Base-by-base conservation (phyloP, 2,329 filamentous ascomycete genomes). In the Verticillium nonalfalfae region DNA sequence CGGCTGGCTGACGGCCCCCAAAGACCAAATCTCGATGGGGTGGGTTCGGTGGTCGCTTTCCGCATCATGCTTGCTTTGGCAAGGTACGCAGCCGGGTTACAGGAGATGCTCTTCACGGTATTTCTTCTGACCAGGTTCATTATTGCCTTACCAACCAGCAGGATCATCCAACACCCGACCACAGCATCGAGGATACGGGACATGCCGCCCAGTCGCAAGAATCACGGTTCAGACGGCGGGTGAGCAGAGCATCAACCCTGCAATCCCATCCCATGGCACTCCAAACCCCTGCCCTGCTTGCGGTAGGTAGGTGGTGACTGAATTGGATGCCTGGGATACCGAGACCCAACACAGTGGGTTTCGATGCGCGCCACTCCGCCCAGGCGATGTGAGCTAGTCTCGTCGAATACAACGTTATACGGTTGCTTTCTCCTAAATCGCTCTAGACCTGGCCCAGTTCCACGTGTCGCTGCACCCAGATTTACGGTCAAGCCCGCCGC, bases 341-440 rank as follows among this genome's bases (percentile, higher is more conserved):
- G 11, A 38, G 58, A 61, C 63, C 63, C 63, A 58, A 57, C 59
- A 57, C 59, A 38, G 61, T 57, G 63, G 63, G 58, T 60, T 64
- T 61, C 59, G 59, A 60, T 33, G 40, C 52, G 56, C 63, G 63
- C 63, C 63, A 64, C 59, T 55, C 61, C 59, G 61, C 61, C 40
- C 39, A 35, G 34, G 33, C 58, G 54, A 62, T 33, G 33, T 57
- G 54, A 57, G 60, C 60, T 61, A 50, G 60, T 50, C 2, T 50
- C 55, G 50, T 52, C 50, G 39, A 52, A 59, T 34, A 52, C 56
- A 33, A 58, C 56, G 39, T 36, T 50, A 31, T n/a, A 55, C 45
- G 45, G 45, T 52, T 54, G 55, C 55, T 34, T 56, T 39, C 58
- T 55, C 18, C 39, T 40, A 59, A 59, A 59, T 31, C 55, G 38